These are phyloP conservation scores for Cutaneotrichosporon daszewskae DNA, from an alignment of 1,284 basidiomycete species.

Conservation along the genomic window DNA sequence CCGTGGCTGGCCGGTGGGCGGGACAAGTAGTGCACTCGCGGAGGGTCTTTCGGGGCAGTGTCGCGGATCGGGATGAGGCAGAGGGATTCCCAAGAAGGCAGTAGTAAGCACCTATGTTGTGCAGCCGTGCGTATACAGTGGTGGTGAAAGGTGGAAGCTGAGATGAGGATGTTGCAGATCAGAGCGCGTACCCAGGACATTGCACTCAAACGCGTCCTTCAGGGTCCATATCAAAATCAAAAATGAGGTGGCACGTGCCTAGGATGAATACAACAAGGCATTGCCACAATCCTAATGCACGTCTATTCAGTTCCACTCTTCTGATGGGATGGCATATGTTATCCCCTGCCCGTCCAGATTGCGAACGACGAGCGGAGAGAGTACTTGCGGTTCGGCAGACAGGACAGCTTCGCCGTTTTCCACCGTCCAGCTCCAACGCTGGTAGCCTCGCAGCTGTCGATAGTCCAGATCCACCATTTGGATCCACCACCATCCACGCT, in stretches of 20 bases:
- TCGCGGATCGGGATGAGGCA: too few relatives aligned
- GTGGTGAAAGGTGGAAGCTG: not conserved
- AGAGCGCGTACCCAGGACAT: not conserved
- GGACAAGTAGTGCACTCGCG: too few relatives aligned
- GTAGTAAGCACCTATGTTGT: not conserved
- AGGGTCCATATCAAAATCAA: constrained; percentile 5
- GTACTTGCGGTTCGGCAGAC: not conserved
- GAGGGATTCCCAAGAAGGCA: too few relatives aligned
- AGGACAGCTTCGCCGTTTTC: not conserved
- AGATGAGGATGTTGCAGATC: not conserved
- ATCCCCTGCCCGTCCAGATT: constrained; percentile 11
- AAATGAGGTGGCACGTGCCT: constrained; percentile 1
- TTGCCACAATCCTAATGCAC: too few relatives aligned
- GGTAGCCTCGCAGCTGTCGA: constrained; percentile 7
- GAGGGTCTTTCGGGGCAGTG: too few relatives aligned
- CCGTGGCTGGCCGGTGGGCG: not conserved
- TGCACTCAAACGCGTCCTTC: not conserved
- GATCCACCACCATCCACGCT: constrained; percentile 8
- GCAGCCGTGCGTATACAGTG: not conserved
- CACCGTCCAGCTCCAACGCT: constrained; percentile 4
- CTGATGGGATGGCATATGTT: not conserved
- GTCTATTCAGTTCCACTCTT: constrained; percentile 5
- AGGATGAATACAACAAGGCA: too few relatives aligned
- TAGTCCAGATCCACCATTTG: constrained; percentile 11
- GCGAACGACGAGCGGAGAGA: constrained; percentile 7